Conservation (phyloP, 768 basidiomycete genomes). For the Pholiota microspora region DNA sequence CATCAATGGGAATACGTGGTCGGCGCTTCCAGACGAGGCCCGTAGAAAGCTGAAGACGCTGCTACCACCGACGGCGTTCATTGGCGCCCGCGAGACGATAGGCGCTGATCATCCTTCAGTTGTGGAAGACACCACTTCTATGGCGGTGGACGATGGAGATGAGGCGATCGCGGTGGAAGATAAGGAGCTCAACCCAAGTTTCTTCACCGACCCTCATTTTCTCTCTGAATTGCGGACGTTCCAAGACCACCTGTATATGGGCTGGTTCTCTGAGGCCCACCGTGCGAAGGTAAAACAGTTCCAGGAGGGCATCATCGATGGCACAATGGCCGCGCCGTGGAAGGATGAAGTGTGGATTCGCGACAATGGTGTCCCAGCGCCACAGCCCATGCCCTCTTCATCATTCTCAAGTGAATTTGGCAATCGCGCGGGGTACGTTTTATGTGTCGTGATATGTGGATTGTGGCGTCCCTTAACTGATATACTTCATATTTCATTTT, state of each 20-base stretch:
- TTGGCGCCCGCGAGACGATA: slow-evolving; percentile 27
- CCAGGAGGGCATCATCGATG: slow-evolving; percentile 39
- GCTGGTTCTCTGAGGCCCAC: slow-evolving; percentile 48
- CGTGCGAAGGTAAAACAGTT: slow-evolving; percentile 39
- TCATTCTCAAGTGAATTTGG: slow-evolving; percentile 9
- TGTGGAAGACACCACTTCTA: slow-evolving; percentile 12
- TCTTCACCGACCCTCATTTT: slow-evolving; percentile 54
- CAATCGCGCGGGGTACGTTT: slow-evolving; percentile 27
- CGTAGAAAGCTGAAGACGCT: slow-evolving; percentile 33
- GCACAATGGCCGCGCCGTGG: slow-evolving; percentile 53
- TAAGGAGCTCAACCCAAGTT: slow-evolving; percentile 28
- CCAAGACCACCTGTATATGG: slow-evolving; percentile 57
- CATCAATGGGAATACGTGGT: slow-evolving; percentile 45
- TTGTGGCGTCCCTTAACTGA: no score
- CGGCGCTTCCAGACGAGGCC: slow-evolving; percentile 40
- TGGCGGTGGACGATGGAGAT: slow-evolving; percentile 5
- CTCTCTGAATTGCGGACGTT: slow-evolving; percentile 54
- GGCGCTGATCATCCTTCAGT: slow-evolving; percentile 37
- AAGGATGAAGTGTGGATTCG: slow-evolving; percentile 63
- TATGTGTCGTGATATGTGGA: background rate
- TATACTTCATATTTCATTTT: no score
- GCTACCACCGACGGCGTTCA: slow-evolving; percentile 47
- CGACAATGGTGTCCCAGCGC: slow-evolving; percentile 29
- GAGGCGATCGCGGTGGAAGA: background rate
- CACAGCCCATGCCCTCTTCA: slow-evolving; percentile 11